Evolutionary conservation across 2,329 filamentous ascomycete species (phyloP), one percentile per base, ranked within the genome.

Genomic region (Aureobasidium lini): DNA sequence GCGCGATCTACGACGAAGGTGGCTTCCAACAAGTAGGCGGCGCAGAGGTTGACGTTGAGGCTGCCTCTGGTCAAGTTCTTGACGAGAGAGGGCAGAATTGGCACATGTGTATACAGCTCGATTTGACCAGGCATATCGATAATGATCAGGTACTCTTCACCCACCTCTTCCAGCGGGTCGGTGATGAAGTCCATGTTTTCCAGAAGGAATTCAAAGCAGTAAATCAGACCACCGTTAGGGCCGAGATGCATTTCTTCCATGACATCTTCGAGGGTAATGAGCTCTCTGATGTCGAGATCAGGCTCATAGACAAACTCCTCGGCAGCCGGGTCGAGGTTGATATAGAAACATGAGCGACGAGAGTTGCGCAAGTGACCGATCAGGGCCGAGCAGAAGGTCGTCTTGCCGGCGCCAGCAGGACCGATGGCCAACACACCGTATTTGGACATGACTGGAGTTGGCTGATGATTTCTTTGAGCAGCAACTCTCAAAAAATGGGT

Each of bases 81-180:
- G 65, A 93, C 86, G 49, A 99, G 83, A 18, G 85, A 84, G 1
- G 94, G 94, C 34, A 99, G 79, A 65, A 99, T 88, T 40, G 94
- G 94, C 36, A 97, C 89, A 72, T 99, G 94, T 2, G 93, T 97
- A 77, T 97, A 99, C 13, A 99, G 84, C 76, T 99, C 94, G 73
- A 99, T 97, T 77, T 99, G 94, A 60, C 94, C 94, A 0, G 94
- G 94, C 89, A 97, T 96, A 76, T 99, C 94, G 76, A 99, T 91
- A 64, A 99, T 89, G 73, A 97, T 95, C 63, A 99, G 83, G 73
- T 96, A 96, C 68, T 97, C 94, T 68, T 99, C 94, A 9, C 90
- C 93, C 60, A 95, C 79, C 43, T 85, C 83, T 67, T 95, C 90
- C 59, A 96, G 84, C 16, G 88, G 85, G 63, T 95, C 88, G 48